Base-by-base conservation (phyloP, 225 moss, liverwort and hornwort genomes). In the Marchantia polymorpha region DNA sequence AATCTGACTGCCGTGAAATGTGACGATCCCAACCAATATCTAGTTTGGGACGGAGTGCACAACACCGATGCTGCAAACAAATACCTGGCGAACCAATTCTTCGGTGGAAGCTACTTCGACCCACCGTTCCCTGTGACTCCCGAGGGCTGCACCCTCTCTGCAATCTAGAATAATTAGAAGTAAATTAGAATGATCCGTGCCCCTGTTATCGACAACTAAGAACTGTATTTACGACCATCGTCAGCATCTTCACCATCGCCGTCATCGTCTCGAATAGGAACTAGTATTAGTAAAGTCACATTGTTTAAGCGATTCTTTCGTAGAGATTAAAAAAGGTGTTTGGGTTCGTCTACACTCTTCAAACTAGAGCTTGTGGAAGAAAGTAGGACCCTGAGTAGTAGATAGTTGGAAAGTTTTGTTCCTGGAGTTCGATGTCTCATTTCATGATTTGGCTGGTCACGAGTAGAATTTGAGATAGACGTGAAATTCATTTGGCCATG, bases 11-110 rank as follows among this genome's bases (percentile, higher is more conserved):
- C 86, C 58, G 83, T 83, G 11, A 86, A 82, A 10, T 86, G 86
- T 29, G 17, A 30, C 7, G 58, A 86, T 52, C 86, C 86, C 3
- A 63, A 52, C 52, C 73, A 83, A 55, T 85, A 85, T 71, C 30
- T 77, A 27, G 82, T 85, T 27, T 85, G 85, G 85, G 85, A 85
- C 66, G 85, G 85, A 12, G 82, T 85, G 14, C 85, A 85, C 79
- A 85, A 85, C 72, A 85, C 85, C n/a, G 82, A 86, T 54, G 74
- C 81, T n/a, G 86, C 83, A 3, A 86, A 86, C 59, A 73, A 25
- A 8, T 86, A 86, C 78, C 80, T 86, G 13, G 86, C 86, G 2
- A 22, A 79, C 58, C 86, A 83, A 58, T 83, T 86, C 72, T 83
- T 81, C 25, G 52, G 77, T 17, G 86, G 86, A 27, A 67, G 72